Base-by-base conservation (phyloP, 2,329 filamentous ascomycete genomes). In the Aspergillus pseudoterreus region DNA sequence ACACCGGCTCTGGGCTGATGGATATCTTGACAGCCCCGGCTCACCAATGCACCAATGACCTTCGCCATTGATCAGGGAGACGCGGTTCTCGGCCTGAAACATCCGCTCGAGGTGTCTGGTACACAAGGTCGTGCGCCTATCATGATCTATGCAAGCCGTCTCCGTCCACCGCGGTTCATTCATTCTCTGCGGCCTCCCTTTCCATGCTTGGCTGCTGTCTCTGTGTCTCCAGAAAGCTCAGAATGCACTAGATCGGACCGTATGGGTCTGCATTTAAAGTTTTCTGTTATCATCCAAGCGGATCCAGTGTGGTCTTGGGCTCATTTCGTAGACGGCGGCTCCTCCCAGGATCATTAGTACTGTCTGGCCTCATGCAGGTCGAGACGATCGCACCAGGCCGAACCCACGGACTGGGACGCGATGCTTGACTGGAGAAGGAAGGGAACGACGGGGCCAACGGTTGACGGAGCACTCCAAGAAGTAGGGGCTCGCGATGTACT, bases 371-470 rank as follows among this genome's bases (percentile, higher is more conserved):
- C 35, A n/a, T 42, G 15, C 39, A 22, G n/a, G 15, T 17, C 19
- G 39, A 22, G 39, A 8, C 17, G 39, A 42, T 42, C 39, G 11
- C 17, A 6, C 14, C 35, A n/a, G 35, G 17, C 39, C 39, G 8
- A 38, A 38, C 15, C 35, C 35, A 38, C 35, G 35, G 14, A 9
- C 14, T 38, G 15, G 35, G 35, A 38, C 15, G 14, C 14, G 15
- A 38, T 38, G 35, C 35, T 38, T 38, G 35, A 38, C 35, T 42
- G 39, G 39, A 42, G 39, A 42, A 42, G 15, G 39, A 30, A 30
- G 46, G 43, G 43, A 45, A 45, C 43, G 43, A 45, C 43, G 43
- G 43, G 43, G 43, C 43, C 43, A 45, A 35, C 27, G 43, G 32
- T 45, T 35, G 43, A 42, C 32, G 14, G 30, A 21, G 12, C 12